Evolutionary conservation across 148 eudicot genomes (phyloP), one percentile per base, ranked within the genome.

Genomic region (Dianthus caryophyllus): DNA sequence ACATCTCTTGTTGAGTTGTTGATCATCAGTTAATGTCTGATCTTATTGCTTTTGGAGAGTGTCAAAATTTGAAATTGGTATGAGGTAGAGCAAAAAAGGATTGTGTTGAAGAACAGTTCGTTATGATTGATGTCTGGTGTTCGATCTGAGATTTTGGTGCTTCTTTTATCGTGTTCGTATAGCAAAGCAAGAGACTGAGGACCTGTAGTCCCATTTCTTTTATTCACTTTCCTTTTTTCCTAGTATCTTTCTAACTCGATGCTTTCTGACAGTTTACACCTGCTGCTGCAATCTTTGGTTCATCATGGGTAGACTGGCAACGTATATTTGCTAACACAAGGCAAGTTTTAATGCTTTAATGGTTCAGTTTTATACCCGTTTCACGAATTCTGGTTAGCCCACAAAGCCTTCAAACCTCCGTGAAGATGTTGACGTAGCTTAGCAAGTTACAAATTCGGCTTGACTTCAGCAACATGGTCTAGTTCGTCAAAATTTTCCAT

Each of bases 281-380:
- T 58, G 88, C 90, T 78, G 96, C 93, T 69, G 79, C 90, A 78
- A 86, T 90, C 73, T 90, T 80, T 78, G 99, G 99, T 66, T 82
- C 87, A 68, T 90, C 93, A 43, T 88, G 90, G 92, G 71, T 24
- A 31, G 93, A 90, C 72, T 94, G 99, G 99, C 90, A 76, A 29
- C 84, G 90, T 31, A 58, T 94, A 79, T 90, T 84, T 82, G 96
- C 93, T 49, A 77, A 83, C 33, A 75, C 86, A 38, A 83, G 86
- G 99, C 83, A 86, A 76, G 82, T 69, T 69, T 12, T 62, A 51
- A 29, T 58, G 12, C 62, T 61, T 7, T 26, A 10, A 9, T 49
- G 8, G 24, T 25, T 43, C 22, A 12, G 12, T 55, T 39, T 41
- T 2, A 17, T 29, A 13, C 18, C 4, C 9, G 15, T 65, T 50